Base-by-base conservation (phyloP, 345 rosid species). In the Melaleuca quinquenervia region DNA sequence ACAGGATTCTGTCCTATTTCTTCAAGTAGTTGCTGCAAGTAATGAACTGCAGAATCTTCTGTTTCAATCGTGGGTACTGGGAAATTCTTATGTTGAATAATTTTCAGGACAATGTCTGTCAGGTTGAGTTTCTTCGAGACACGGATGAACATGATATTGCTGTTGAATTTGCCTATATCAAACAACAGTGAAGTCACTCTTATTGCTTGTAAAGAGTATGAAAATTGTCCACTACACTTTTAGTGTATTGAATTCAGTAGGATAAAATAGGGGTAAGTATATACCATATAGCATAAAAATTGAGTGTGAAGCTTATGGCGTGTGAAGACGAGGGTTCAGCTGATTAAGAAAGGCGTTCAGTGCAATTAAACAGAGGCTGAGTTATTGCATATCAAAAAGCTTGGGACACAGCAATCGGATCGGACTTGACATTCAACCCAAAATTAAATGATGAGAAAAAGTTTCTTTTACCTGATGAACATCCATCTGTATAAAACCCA, bases 131-230 rank as follows among this genome's bases (percentile, higher is more conserved):
- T 83, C 52, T 85, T 85, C n/a, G 90, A 85, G 45, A 86, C 84
- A 29, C 29, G 62, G 41, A 87, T 51, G 82, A 82, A 91, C 85
- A 89, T 87, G 60, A 89, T 87, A 52, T 89, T 83, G 44, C 50
- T 56, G 62, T 83, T 85, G 58, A 87, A 89, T 80, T 85, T 90
- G 44, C 82, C 90, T 90, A 84, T 26, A 52, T 53, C 51, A 70
- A n/a, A 76, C 49, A 45, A 16, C 58, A 41, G 51, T n/a, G 8
- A 55, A 55, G 53, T 85, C 24, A 74, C 5, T 70, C 55, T 62
- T 54, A 44, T 29, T 2, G 49, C 24, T 64, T 32, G 44, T 12
- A 51, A 48, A 85, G 55, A 11, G 6, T 15, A 52, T 8, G n/a
- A 21, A 84, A 32, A 12, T 27, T 21, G 32, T 36, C 8, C 18